Conservation (phyloP, 2,329 filamentous ascomycete species). For the Corynespora cassiicola region DNA sequence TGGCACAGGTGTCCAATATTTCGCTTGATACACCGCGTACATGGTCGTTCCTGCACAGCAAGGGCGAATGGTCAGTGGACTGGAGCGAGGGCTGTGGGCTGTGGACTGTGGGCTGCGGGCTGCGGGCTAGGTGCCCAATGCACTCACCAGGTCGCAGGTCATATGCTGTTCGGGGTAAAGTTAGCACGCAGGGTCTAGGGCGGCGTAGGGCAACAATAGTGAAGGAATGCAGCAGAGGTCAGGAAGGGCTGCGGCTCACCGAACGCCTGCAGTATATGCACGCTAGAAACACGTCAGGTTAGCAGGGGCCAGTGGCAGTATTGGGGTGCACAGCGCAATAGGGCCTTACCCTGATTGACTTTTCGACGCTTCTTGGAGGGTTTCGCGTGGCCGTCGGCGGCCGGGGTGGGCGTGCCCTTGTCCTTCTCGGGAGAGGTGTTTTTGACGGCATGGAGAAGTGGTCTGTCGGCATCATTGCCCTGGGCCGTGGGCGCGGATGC, state of each 20-base stretch:
- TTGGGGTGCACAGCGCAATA: constrained; percentile 30
- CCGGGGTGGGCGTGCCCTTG: constrained; percentile 33
- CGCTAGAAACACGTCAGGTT: constrained; percentile 41
- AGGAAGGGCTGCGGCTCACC: constrained; percentile 46
- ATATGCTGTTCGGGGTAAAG: constrained; percentile 51
- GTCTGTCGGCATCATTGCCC: constrained; percentile 31
- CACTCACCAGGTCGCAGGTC: constrained; percentile 59
- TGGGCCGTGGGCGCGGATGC: constrained; percentile 35
- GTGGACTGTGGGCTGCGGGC: no score
- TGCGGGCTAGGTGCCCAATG: constrained; percentile 10
- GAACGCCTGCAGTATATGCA: constrained; percentile 62
- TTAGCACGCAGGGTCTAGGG: constrained; percentile 39
- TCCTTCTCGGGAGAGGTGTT: constrained; percentile 35
- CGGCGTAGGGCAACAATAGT: constrained; percentile 24
- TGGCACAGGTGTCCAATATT: constrained; percentile 99
- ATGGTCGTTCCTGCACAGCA: constrained; percentile 81
- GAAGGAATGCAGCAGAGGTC: constrained; percentile 28
- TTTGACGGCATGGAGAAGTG: constrained; percentile 32
- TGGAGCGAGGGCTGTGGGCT: constrained; percentile 36
- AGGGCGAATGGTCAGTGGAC: constrained; percentile 43
- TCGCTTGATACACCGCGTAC: constrained; percentile 96
- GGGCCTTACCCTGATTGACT: constrained; percentile 58
- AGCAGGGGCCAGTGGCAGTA: constrained; percentile 32
- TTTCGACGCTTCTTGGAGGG: constrained; percentile 58
- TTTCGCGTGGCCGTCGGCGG: constrained; percentile 38